phyloP scores from a whole-genome alignment of 352 stramenopile genomes.

The Pythium brassicae region DNA sequence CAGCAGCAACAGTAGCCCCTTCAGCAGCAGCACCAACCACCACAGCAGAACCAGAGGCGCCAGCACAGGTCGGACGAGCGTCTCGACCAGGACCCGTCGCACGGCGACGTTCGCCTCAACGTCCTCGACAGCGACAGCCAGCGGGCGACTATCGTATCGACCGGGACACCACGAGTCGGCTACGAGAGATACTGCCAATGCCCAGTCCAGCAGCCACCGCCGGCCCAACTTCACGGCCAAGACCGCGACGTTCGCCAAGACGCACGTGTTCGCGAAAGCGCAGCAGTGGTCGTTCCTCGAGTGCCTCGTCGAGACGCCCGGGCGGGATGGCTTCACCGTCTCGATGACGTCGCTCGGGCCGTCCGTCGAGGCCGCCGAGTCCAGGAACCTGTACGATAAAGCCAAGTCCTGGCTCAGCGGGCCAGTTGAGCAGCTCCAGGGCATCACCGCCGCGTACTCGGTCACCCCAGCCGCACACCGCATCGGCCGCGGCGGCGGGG shows the following conservation, averaged over 20 bases:
- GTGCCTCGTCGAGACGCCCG: constrained; percentile 14
- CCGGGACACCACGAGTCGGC: background rate
- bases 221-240: constrained; percentile 24
- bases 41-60: background rate
- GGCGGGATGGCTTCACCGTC: constrained; percentile 25
- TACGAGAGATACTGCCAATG: background rate
- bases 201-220: background rate
- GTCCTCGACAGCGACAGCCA: background rate
- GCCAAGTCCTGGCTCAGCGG: constrained; percentile 1
- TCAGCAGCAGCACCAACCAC: background rate
- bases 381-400: background rate
- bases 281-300: constrained; percentile 50
- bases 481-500: background rate
- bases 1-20: background rate
- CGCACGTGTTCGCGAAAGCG: constrained; percentile 36
- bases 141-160: background rate
- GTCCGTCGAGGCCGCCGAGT: background rate
- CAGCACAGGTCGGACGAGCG: background rate
- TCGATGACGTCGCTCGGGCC: constrained; percentile 35
- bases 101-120: background rate
- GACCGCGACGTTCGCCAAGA: constrained; percentile 42
- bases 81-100: background rate
- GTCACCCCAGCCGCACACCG: background rate
- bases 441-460: constrained; percentile 22
- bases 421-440: constrained; percentile 21